Percentiles rank a stretch among this genome's conserved stretches.
Evolutionary conservation across 2,329 filamentous ascomycete genomes (phyloP).

Genomic region (Aspergillus transmontanensis): DNA sequence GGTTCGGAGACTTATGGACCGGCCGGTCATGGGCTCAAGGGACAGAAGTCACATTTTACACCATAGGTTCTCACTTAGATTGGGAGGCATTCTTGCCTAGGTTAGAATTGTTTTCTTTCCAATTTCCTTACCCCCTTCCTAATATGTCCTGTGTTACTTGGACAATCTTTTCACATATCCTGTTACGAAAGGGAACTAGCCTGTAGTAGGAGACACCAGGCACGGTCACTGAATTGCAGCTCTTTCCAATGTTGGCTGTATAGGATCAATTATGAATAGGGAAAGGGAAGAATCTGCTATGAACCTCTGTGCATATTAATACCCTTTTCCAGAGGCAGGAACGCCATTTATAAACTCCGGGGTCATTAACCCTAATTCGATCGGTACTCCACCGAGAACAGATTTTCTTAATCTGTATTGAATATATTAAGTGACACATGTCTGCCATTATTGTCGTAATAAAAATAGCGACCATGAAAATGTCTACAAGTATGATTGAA

Average conservation of each 20-base stretch:
- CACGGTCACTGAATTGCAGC: neutral
- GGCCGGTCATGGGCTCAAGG: neutral
- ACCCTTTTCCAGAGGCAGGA: neutral
- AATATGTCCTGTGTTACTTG: neutral
- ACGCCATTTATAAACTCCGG: no score
- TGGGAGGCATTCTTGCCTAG: neutral
- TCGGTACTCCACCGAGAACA: neutral
- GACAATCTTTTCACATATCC: neutral
- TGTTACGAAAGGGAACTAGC: neutral
- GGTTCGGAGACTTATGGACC: neutral
- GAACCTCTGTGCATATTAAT: neutral
- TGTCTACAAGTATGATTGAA: neutral
- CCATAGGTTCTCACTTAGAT: neutral
- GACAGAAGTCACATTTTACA: neutral
- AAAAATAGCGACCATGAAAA: neutral
- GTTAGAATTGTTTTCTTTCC: neutral
- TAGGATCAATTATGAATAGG: neutral
- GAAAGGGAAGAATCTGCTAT: neutral
- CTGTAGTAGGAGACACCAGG: neutral
- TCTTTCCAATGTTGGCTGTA: neutral
- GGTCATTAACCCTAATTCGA: neutral
- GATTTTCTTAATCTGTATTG: neutral
- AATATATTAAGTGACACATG: neutral
- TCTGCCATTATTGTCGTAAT: neutral
- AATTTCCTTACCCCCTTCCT: neutral